A percentile compares a stretch with the other conserved stretches of the same genome.
Conservation (phyloP, 306 rosid genomes). For the Cucumis melo region DNA sequence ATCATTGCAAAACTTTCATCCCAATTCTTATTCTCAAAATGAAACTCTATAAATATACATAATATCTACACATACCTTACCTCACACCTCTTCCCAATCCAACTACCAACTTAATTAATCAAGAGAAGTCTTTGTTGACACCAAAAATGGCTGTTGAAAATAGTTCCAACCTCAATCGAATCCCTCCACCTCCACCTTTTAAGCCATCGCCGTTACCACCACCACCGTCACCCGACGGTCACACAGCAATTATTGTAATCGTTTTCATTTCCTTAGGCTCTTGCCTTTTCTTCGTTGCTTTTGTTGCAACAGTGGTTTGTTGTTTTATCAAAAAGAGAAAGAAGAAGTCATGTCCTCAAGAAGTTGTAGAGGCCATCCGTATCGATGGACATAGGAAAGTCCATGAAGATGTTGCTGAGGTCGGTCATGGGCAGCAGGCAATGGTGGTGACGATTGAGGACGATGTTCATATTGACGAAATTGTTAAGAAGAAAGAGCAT, state of each 20-base stretch:
- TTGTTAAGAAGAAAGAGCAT: background rate
- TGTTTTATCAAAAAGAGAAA: background rate
- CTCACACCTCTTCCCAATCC: background rate
- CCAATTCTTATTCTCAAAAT: background rate
- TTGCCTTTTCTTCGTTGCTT: background rate
- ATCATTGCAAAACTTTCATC: background rate
- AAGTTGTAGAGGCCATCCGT: background rate
- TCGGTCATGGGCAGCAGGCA: background rate
- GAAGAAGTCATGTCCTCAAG: background rate
- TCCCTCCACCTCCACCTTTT: background rate
- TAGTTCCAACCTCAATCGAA: background rate
- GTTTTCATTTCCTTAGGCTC: slow-evolving; percentile 4
- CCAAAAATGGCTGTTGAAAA: background rate
- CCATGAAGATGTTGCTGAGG: background rate
- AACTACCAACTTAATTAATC: background rate
- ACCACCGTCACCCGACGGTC: background rate
- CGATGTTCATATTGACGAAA: background rate
- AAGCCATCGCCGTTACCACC: background rate
- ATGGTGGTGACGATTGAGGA: slow-evolving; percentile 5
- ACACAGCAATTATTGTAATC: background rate
- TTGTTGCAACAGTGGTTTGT: background rate
- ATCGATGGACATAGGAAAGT: slow-evolving; percentile 3
- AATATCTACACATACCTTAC: background rate
- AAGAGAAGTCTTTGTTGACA: background rate
- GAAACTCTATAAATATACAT: background rate